Base-by-base conservation (phyloP, 768 basidiomycete species). In the Suillus occidentalis region DNA sequence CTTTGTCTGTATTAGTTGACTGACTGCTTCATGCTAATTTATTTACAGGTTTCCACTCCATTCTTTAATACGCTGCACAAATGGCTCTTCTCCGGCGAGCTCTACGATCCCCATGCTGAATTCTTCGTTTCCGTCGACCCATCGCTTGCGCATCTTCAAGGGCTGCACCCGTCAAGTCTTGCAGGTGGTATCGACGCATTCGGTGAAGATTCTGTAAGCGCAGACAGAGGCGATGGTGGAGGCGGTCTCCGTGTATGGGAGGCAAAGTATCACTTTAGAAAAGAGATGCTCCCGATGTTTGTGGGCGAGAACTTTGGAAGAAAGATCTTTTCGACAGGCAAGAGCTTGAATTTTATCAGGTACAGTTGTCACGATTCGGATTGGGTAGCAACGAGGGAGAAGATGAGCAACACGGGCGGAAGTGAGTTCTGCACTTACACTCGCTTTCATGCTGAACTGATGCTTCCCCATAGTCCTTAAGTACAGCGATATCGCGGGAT, bases 261-360 rank as follows among this genome's bases (percentile, higher is more conserved):
- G 72, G 85, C 87, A 56, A 97, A 98, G 75, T 99, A 96, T 76
- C 85, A 83, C 61, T 97, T 99, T 76, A 86, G 89, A 69, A 87
- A 89, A 71, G 92, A 93, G 43, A 99, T 99, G 97, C 81, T 99
- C 37, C 97, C 97, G 2, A 85, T 90, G 69, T 99, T 99, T 76
- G 91, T 99, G 10, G 95, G 92, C 34, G 95, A 98, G 76, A 86
- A 89, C 2, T 99, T 99, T 77, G 97, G 95, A 2, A 87, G 86
- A 69, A 99, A 99, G 97, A 99, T 99, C 43, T 98, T 97, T 73
- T 98, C 97, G 12, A 99, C 97, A 0, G 97, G 97, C 22, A 95
- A 95, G 77, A 97, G 95, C 72, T 82, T 99, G 75, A 99, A 99
- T 74, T 99, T 98, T 70, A 98, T 99, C 68, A 89, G 96, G 25